Base-by-base conservation (phyloP, 495 filamentous ascomycete genomes). In the Usnea hakonensis region DNA sequence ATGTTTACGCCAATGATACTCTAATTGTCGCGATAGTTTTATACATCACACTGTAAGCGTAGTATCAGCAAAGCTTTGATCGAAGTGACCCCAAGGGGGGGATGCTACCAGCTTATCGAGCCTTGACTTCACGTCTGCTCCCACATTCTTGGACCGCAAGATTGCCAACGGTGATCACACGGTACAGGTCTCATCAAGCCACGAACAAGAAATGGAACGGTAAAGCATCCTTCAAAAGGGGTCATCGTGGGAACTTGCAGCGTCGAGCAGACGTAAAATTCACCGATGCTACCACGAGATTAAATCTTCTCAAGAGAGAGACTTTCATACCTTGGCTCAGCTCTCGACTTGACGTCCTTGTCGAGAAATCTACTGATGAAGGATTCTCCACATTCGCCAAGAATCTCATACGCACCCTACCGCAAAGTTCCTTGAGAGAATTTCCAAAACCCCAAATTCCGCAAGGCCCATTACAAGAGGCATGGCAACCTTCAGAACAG, bases 111-210 rank as follows among this genome's bases (percentile, higher is more conserved):
- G 57, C 30, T 60, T 30, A 64, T 36, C 48, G 62, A 59, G 62
- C 37, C 30, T 54, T 60, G 62, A 64, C 62, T 64, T 64, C 62
- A 46, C 50, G 62, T 64, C 57, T 64, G 57, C 62, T 59, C 57
- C 56, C 57, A 46, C 43, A 32, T 16, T 35, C 48, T 17, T 43
- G 52, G 14, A 41, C 19, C 35, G 9, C 52, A 48, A 57, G 13
- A 48, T 48, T 28, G 30, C 53, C 53, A 37, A 37, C 17, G 2
- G 30, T 38, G 5, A 44, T 16, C 26, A 40, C 37, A 54, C 33
- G 60, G 23, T 46, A 4, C 40, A 36, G 52, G 32, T 62, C 30
- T 33, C 3, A 13, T 13, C n/a, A 40, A 32, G n/a, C 46, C 8
- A 35, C 26, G 26, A 21, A 38, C 5, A 16, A 32, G 1, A 19